Evolutionary conservation across 2,329 filamentous ascomycete species (phyloP), one percentile per base, ranked within the genome.

Genomic region (Calycina marina): DNA sequence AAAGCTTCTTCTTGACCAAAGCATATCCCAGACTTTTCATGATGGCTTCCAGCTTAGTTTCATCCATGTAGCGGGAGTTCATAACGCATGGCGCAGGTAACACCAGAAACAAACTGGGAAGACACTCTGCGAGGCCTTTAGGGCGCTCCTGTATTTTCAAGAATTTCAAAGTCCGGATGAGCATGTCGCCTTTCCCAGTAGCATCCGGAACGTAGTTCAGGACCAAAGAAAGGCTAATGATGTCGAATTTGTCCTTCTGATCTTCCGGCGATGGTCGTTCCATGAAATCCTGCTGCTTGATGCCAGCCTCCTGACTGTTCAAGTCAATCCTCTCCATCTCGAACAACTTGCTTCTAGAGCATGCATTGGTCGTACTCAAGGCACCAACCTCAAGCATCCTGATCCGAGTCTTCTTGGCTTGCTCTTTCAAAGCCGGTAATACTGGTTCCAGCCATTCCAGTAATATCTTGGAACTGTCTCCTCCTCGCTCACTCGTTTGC

Each of bases 211-310:
- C 86, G 50, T 85, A 98, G 55, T 98, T 98, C 40, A 98, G 64
- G 4, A 98, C 90, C 32, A 98, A 61, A 6, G 85, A 93, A 14
- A 98, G 63, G 30, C 85, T 93, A 48, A 98, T 77, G 31, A 96
- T 71, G 52, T 98, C 83, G 52, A 96, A 96, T 14, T 62, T 62
- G 25, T 85, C 74, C 1, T 59, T 54, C 4, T 67, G 60, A 14
- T 65, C 54, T 4, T 51, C 52, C 0, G 88, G 88, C 3, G 88
- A 55, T 0, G 85, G 81, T 15, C 85, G 68, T 44, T 83, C 60
- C 86, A 98, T 93, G 50, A 98, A 96, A 54, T 98, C 84, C 52
- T 94, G 84, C 54, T 92, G 74, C 36, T 75, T 52, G 43, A 98
- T 98, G 0, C 73, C 76, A 1, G 77, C 64, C 28, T 76, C 77